Evolutionary conservation across 305 asterid species (phyloP), one percentile per base, ranked within the genome.

Genomic region (Solanum hybrid): DNA sequence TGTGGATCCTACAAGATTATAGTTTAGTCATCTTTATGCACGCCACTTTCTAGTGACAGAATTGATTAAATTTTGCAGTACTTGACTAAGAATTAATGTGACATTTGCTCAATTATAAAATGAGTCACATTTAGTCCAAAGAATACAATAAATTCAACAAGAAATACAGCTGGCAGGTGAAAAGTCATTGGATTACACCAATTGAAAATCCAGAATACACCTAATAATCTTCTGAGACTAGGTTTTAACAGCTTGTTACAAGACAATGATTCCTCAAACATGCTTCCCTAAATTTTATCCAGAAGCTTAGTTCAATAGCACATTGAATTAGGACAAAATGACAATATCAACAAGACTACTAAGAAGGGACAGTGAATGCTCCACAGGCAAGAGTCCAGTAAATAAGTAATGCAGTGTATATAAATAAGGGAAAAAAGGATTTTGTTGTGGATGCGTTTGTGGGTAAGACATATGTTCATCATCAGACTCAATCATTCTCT

Each of bases 291-390:
- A 91, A 75, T 92, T 90, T 90, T 90, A 85, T 89, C 74, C 85
- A 35, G 83, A 90, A 82, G 90, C 88, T 64, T 61, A 90, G 90
- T 92, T 89, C 90, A 93, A 90, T 89, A 83, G 31, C 91, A 90
- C 82, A 89, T 76, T 78, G 88, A 90, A 86, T 89, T 86, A 89
- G 90, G 91, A 90, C 86, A 78, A 86, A 89, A 34, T 34, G 73
- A 86, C 81, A 90, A 89, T 83, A 37, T 77, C 51, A 77, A 34
- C 83, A 79, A 80, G 11, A 80, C 34, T 46, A 51, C 11, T 82
- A 87, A 74, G 40, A 73, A 90, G 89, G 78, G 73, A 79, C 83
- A 85, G 78, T 39, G 84, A 74, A 86, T 87, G 40, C 34, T 87
- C 88, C 75, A 85, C 20, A n/a, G 37, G 82, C 67, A 80, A 89